Conservation (phyloP, 768 basidiomycete species). For the Leccinellum luteum region DNA sequence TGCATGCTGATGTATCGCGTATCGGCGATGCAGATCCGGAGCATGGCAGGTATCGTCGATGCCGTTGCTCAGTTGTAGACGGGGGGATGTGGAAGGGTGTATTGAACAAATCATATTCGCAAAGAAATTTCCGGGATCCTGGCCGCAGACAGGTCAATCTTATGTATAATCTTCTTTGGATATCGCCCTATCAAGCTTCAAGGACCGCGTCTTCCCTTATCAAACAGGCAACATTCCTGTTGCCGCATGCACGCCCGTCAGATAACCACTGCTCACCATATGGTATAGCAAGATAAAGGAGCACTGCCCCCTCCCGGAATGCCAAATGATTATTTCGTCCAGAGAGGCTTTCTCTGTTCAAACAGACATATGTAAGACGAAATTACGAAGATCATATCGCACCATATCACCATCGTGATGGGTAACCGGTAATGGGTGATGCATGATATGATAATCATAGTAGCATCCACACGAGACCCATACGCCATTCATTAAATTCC, state of each 20-base stretch:
- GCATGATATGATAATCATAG: neutral
- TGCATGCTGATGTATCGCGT: neutral
- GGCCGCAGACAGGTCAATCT: neutral
- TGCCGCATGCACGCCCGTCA: neutral
- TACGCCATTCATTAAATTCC: neutral
- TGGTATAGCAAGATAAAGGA: neutral
- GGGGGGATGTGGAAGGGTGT: neutral
- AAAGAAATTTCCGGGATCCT: neutral
- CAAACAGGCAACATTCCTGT: neutral
- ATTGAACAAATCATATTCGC: neutral
- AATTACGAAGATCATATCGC: slow-evolving; percentile 2
- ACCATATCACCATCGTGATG: neutral
- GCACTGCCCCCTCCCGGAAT: neutral
- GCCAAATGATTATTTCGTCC: neutral
- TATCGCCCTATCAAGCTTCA: neutral
- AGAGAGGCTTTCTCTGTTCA: neutral
- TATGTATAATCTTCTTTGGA: neutral
- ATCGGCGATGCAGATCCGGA: slow-evolving; percentile 1
- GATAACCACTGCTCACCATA: neutral
- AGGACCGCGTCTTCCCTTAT: neutral
- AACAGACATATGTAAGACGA: neutral
- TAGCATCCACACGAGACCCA: neutral
- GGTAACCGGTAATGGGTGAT: neutral
- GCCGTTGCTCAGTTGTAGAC: neutral
- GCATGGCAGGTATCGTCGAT: neutral